Conservation (phyloP, 2,329 filamentous ascomycete species). For the Tolypocladium amazonense region DNA sequence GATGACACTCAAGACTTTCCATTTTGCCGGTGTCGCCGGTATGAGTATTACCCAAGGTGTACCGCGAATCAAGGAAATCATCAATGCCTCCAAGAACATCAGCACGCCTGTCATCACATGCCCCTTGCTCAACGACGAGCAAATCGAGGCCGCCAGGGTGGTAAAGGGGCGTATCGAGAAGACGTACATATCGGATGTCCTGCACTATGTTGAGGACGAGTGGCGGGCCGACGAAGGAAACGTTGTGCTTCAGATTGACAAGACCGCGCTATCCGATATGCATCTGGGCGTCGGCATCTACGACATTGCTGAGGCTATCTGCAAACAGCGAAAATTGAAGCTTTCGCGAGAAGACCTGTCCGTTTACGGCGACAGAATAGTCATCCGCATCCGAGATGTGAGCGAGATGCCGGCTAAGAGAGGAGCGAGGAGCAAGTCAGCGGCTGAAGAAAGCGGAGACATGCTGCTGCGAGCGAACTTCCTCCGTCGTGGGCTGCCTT, state of each 20-base stretch:
- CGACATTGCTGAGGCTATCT: slow-evolving; percentile 69
- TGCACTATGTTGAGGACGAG: slow-evolving; percentile 75
- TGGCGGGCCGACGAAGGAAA: slow-evolving; percentile 72
- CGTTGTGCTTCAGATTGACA: slow-evolving; percentile 74
- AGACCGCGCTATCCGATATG: slow-evolving; percentile 65
- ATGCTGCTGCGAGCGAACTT: slow-evolving; percentile 72
- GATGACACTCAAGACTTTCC: slow-evolving; percentile 99
- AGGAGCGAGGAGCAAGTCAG: slow-evolving; percentile 33
- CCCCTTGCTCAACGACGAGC: slow-evolving; percentile 63
- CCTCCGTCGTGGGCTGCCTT: slow-evolving; percentile 70
- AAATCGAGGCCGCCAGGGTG: slow-evolving; percentile 72
- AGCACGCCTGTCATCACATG: slow-evolving; percentile 91
- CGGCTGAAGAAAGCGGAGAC: slow-evolving; percentile 29
- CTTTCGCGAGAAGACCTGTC: slow-evolving; percentile 55
- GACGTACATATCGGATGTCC: slow-evolving; percentile 75
- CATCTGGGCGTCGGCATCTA: slow-evolving; percentile 66
- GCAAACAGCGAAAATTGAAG: slow-evolving; percentile 74
- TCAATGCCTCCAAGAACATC: slow-evolving; percentile 92
- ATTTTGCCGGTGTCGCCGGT: slow-evolving; percentile 98
- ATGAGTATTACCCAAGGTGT: slow-evolving; percentile 99
- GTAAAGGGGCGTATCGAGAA: slow-evolving; percentile 94
- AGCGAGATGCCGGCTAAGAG: slow-evolving; percentile 37
- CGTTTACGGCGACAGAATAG: slow-evolving; percentile 51
- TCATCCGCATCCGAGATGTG: slow-evolving; percentile 57
- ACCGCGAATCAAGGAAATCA: slow-evolving; percentile 99